Base-by-base conservation (phyloP, 1,284 basidiomycete genomes). In the Moesziomyces globuligerus region DNA sequence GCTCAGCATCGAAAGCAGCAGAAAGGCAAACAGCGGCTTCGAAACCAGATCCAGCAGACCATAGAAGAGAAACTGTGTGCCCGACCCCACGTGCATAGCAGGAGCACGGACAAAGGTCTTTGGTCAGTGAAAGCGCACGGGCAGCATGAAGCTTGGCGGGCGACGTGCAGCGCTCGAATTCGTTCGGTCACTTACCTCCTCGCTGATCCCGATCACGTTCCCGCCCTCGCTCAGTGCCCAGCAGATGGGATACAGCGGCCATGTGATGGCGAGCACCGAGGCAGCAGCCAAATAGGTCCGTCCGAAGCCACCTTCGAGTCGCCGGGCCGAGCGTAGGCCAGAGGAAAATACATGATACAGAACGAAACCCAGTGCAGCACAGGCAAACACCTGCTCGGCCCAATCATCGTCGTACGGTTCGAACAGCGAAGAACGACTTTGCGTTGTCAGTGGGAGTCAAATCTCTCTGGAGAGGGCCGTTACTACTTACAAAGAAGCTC, bases 1-100 rank as follows among this genome's bases (percentile, higher is more conserved):
- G 18, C 61, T 28, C 5, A 79, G 51, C 47, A 66, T 49, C 18
- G 40, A 42, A 26, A 78, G 60, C 24, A 80, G 74, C 38, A 75
- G 40, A 24, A 80, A 54, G 2, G 71, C 60, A 49, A 78, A 80
- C 28, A 77, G 41, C 7, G 75, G 80, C 56, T 86, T 88, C 48
- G 86, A 84, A 69, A 88, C 48, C 13, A 89, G 51, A 70, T 89
- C 88, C 60, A 89, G 83, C 24, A 80, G 32, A 9, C 87, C 88
- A 79, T 88, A 89, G 83, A 86, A 88, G 57, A 87, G 71, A 81
- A 84, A 83, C 73, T 85, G 48, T 23, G 29, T 15, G 29, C 29
- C 29, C n/a, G n/a, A n/a, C n/a, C n/a, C n/a, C n/a, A n/a, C n/a
- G n/a, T n/a, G n/a, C n/a, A n/a, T n/a, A n/a, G n/a, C n/a, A n/a